A percentile compares a stretch with the other conserved stretches of the same genome.
Evolutionary conservation across 768 basidiomycete genomes (phyloP).

Genomic region (Lactarius trivialis): DNA sequence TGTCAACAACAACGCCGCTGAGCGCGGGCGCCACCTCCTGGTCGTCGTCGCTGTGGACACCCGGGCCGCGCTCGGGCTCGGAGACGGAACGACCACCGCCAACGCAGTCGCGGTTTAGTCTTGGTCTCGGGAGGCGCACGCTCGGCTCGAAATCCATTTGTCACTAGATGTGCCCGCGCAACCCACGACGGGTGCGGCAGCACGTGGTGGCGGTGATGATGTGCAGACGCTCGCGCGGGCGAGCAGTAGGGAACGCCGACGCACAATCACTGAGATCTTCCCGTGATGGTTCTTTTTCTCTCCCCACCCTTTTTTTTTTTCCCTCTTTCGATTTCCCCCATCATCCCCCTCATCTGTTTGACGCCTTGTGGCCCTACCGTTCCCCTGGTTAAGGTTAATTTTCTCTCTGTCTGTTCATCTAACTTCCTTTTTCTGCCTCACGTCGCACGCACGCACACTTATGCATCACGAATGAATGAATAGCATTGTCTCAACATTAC

Average conservation of each 20-base stretch:
- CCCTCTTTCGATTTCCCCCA: background rate
- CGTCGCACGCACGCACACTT: constrained; percentile 8
- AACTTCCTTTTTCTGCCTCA: constrained; percentile 10
- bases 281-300: constrained; percentile 17
- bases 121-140: constrained; percentile 29
- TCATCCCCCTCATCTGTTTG: no score
- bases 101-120: constrained; percentile 30
- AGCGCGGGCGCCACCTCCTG: no score
- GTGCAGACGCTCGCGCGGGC: constrained; percentile 33
- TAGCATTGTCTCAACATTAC: constrained; percentile 15
- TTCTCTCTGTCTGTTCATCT: background rate
- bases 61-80: constrained; percentile 36
- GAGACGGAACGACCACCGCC: constrained; percentile 47
- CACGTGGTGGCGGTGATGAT: constrained; percentile 11
- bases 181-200: background rate
- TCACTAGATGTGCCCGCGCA: constrained; percentile 36
- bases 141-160: constrained; percentile 37
- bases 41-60: constrained; percentile 34
- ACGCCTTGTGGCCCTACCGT: no score
- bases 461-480: constrained; percentile 13
- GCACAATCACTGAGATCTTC: constrained; percentile 48
- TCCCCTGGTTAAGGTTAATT: constrained; percentile 16
- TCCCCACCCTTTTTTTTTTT: background rate
- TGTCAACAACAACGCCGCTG: no score
- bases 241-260: constrained; percentile 37